phyloP scores from a whole-genome alignment of 2,329 filamentous ascomycete species.

The Kalmusia sp. region DNA sequence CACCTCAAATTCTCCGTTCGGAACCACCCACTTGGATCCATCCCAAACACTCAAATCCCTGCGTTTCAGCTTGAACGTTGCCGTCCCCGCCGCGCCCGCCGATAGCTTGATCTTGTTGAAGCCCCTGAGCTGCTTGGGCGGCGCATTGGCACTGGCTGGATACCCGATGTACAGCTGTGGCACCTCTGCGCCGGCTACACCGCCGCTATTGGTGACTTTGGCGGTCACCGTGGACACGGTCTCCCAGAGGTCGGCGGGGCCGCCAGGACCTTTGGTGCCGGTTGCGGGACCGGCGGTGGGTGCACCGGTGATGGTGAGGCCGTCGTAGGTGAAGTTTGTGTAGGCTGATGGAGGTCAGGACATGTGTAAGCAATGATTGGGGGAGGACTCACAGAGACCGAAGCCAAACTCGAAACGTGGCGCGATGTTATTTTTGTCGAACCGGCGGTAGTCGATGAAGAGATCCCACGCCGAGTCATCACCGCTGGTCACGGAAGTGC shows the following conservation, averaged over 20 bases:
- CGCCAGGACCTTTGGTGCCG: conserved; percentile 33
- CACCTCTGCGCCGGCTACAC: conserved; percentile 45
- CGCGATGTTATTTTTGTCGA: conserved; percentile 50
- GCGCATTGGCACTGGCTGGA: conserved; percentile 32
- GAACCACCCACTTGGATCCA: conserved; percentile 42
- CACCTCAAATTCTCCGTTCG: conserved; percentile 41
- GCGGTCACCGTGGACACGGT: conserved; percentile 44
- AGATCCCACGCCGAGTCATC: conserved; percentile 50
- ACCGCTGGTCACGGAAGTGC: conserved; percentile 27
- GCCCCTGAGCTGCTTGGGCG: conserved; percentile 45
- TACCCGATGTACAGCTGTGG: conserved; percentile 48
- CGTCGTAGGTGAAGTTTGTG: conserved; percentile 51
- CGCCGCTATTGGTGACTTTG: conserved; percentile 44
- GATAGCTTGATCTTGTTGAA: conserved; percentile 45
- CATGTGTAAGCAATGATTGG: not conserved
- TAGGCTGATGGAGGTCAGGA: conserved; percentile 35
- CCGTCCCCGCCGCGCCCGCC: conserved; percentile 36
- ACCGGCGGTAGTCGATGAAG: conserved; percentile 55
- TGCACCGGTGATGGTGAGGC: conserved; percentile 31
- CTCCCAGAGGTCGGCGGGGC: conserved; percentile 41
- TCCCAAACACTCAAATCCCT: conserved; percentile 49
- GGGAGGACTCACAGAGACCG: conserved; percentile 43
- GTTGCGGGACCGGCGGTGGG: conserved; percentile 33
- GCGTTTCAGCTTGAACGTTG: conserved; percentile 42
- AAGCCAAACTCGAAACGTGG: conserved; percentile 56